Evolutionary conservation across 208 protist species (phyloP).

Genomic region (Novymonas esmeraldas): DNA sequence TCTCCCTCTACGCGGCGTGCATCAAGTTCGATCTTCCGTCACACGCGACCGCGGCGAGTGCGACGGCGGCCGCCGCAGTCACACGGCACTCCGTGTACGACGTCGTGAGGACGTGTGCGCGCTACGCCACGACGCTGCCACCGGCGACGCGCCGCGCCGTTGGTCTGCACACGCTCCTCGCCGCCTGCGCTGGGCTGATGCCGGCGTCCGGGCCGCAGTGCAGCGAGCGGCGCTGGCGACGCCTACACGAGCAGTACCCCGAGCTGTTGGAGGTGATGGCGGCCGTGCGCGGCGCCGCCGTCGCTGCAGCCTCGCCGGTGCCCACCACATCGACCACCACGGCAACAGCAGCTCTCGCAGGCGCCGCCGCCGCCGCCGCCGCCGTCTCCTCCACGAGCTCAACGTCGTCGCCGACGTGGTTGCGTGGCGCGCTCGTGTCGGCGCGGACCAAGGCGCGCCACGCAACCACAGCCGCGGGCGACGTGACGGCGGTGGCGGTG

Average conservation of each 20-base stretch:
- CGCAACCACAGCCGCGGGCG: too few species aligned
- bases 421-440: too few species aligned
- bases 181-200: constrained; percentile 7
- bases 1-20: constrained; percentile 41
- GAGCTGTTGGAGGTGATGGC: constrained; percentile 20
- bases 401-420: too few species aligned
- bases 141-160: background rate
- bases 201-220: background rate
- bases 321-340: background rate
- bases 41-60: constrained; percentile 18
- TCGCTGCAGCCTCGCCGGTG: background rate
- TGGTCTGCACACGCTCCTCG: constrained; percentile 13
- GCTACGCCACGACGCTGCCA: constrained; percentile 15
- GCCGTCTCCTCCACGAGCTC: background rate
- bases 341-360: background rate
- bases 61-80: constrained; percentile 1
- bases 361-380: too few species aligned
- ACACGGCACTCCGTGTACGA: constrained; percentile 5
- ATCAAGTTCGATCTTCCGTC: constrained; percentile 31
- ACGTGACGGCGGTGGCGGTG: background rate
- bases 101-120: constrained; percentile 22
- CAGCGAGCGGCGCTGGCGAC: constrained; percentile 17
- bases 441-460: too few species aligned
- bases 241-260: constrained; percentile 21
- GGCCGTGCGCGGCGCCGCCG: background rate